Evolutionary conservation across 1,139 yeast genomes (phyloP), one percentile per base, ranked within the genome.

Genomic region (Yamadazyma aaseri): DNA sequence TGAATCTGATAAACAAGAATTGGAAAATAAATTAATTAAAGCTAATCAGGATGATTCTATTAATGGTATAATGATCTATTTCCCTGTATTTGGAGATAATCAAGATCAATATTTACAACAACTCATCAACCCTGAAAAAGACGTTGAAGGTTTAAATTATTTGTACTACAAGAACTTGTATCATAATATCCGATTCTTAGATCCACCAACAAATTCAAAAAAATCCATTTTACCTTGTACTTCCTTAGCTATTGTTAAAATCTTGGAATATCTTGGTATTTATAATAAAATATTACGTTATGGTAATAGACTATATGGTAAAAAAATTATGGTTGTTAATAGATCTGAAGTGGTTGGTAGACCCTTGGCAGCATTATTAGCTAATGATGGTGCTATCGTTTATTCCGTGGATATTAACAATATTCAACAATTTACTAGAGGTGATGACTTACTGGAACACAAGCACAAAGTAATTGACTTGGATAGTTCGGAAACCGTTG

Each of bases 81-180:
- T 90, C 74, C 98, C 98, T 1, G 97, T 92, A 3, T 92, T 87
- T 62, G 96, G 96, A 2, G 87, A 86, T 55, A 77, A 86, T 42
- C 98, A 92, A 62, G 98, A 92, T 57, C 96, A 86, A 59, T 92
- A 94, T 57, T 63, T 92, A 38, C 97, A 92, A 62, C 97, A 92
- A 62, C 83, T 89, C 42, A 89, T 92, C 9, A 67, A 84, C 14
- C 69, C 83, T 20, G 90, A 86, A 44, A 92, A 92, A 58, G 98
- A 92, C 51, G 97, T 94, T 16, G 98, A 92, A 61, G 98, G 98
- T 2, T 70, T 92, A 50, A 87, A 92, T 54, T 92, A 87, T 61
- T 65, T 85, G 51, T 92, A 89, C 63, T 83, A 92, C 59, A 95
- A 87, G 57, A 92, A 92, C 64, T 76, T 92, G 77, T 92, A 92